These are phyloP conservation scores for Arachis stenosperma DNA, from an alignment of 306 rosid genomes.

Conservation along the genomic window DNA sequence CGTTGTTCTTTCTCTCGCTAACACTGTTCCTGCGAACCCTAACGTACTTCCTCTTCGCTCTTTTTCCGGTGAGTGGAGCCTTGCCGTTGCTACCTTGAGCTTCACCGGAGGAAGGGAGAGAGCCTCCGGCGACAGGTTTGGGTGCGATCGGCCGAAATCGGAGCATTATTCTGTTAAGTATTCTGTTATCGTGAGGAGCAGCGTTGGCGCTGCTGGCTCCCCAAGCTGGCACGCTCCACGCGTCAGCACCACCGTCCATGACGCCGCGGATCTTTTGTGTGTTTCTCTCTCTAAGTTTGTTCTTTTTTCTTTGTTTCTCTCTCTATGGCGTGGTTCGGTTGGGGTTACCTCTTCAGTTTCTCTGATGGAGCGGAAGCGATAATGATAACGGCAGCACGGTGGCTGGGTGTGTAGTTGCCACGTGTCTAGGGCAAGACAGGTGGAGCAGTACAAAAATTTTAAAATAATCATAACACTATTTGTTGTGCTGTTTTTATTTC, in stretches of 20 bases:
- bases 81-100: conserved; percentile 18
- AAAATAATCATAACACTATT: background rate
- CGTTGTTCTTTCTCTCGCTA: conserved; percentile 33
- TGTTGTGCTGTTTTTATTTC: too few species aligned
- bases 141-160: conserved; percentile 84
- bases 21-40: conserved; percentile 54
- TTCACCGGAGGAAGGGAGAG: conserved; percentile 1
- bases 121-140: conserved; percentile 48
- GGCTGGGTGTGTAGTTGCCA: conserved; percentile 59
- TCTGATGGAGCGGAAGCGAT: conserved; percentile 56
- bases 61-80: conserved; percentile 31
- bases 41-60: conserved; percentile 68
- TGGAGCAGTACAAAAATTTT: conserved; percentile 26
- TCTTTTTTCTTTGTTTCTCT: conserved; percentile 8
- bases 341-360: conserved; percentile 11
- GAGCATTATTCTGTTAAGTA: conserved; percentile 54
- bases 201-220: background rate
- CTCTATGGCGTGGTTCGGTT: conserved; percentile 30
- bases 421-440: conserved; percentile 67
- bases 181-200: conserved; percentile 22
- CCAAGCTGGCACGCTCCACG: conserved; percentile 47
- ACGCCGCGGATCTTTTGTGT: background rate
- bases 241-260: conserved; percentile 57
- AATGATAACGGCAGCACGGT: conserved; percentile 66
- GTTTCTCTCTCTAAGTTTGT: background rate